Conservation (phyloP, 768 basidiomycete genomes). For the Trametes punicea region DNA sequence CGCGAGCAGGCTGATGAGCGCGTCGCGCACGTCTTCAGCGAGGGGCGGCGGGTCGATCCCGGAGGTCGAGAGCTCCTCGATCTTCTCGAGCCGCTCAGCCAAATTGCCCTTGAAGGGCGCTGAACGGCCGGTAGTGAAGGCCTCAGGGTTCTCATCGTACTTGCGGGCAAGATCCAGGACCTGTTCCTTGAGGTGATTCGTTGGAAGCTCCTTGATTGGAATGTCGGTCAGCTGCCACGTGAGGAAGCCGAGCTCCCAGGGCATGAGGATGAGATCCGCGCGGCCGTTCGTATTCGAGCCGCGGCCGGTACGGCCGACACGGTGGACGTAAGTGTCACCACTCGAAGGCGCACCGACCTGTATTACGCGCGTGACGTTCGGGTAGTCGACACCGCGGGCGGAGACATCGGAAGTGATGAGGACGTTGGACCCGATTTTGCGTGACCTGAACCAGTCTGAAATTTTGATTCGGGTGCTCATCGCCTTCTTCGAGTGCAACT, state of each 20-base stretch:
- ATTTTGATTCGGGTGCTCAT: constrained; percentile 55
- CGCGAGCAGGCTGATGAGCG: constrained; percentile 66
- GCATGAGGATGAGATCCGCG: constrained; percentile 76
- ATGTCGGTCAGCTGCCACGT: constrained; percentile 59
- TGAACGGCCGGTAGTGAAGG: constrained; percentile 21
- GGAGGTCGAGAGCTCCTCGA: constrained; percentile 30
- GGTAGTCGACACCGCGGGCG: constrained; percentile 87
- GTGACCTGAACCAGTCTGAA: constrained; percentile 57
- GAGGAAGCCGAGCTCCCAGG: constrained; percentile 75
- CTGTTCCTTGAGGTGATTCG: constrained; percentile 44
- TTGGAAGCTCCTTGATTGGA: constrained; percentile 60
- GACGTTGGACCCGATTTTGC: constrained; percentile 51
- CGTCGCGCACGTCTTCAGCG: constrained; percentile 50
- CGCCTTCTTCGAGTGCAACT: constrained; percentile 77
- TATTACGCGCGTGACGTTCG: constrained; percentile 83
- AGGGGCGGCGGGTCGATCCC: constrained; percentile 39
- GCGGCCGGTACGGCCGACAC: constrained; percentile 83
- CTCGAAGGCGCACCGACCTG: constrained; percentile 80
- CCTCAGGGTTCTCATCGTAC: constrained; percentile 43
- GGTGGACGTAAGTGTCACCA: constrained; percentile 77
- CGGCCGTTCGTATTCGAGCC: constrained; percentile 52
- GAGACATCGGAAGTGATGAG: constrained; percentile 88
- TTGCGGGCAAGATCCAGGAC: constrained; percentile 43
- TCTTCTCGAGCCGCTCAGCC: constrained; percentile 22
- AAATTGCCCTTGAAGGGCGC: constrained; percentile 5